Conservation (phyloP, 2,329 filamentous ascomycete genomes). For the Fusarium floridanum region DNA sequence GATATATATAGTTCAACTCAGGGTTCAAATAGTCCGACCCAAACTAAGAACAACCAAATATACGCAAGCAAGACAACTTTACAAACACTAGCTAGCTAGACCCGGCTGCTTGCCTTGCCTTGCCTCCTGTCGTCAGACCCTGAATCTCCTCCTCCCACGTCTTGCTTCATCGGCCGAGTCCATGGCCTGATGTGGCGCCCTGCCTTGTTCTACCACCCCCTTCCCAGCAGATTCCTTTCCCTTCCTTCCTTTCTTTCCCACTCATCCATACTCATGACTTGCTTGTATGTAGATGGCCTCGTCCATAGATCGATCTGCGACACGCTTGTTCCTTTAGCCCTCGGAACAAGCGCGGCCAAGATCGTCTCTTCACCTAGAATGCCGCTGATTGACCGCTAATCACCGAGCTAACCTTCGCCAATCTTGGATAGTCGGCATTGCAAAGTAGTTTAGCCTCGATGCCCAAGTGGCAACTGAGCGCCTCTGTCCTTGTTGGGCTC, state of each 20-base stretch:
- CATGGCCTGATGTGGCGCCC: conserved; percentile 28
- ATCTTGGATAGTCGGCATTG: conserved; percentile 26
- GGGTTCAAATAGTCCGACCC: neutral
- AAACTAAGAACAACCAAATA: neutral
- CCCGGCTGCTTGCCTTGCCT: neutral
- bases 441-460: conserved; percentile 13
- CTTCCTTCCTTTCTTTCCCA: neutral
- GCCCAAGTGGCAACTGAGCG: conserved; percentile 33
- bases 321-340: neutral
- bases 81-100: neutral
- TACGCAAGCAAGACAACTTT: neutral
- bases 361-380: conserved; percentile 10
- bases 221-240: neutral
- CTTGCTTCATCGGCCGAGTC: conserved; percentile 22
- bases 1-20: neutral
- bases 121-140: conserved; percentile 16
- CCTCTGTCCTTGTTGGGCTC: conserved; percentile 10
- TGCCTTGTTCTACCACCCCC: conserved; percentile 26
- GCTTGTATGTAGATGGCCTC: conserved; percentile 4
- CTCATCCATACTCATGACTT: neutral
- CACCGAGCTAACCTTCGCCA: conserved; percentile 21
- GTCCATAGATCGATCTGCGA: conserved; percentile 25
- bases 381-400: conserved; percentile 17
- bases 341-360: neutral
- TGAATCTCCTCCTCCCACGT: neutral